Conservation (phyloP, 495 filamentous ascomycete species). For the Lepidopterella palustris region DNA sequence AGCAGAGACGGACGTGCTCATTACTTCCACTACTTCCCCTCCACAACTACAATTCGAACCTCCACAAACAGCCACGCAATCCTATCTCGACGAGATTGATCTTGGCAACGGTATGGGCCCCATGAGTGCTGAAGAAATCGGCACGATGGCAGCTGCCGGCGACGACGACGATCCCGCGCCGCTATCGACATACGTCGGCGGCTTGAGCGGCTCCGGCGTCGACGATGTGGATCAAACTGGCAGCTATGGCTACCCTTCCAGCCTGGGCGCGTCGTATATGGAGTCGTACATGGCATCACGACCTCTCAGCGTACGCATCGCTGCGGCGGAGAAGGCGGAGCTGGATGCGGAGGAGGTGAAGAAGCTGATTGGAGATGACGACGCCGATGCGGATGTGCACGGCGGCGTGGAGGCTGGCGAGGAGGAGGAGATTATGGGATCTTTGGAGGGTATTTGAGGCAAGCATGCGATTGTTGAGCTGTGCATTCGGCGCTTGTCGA, state of each 20-base stretch:
- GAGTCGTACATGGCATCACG: constrained; percentile 25
- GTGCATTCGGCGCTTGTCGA: too few species aligned
- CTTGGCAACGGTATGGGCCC: neutral
- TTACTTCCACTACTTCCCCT: constrained; percentile 3
- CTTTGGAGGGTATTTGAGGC: too few species aligned
- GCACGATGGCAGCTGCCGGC: neutral
- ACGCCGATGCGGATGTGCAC: too few species aligned
- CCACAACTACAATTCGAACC: constrained; percentile 5
- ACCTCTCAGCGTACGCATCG: constrained; percentile 22
- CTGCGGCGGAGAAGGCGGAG: constrained; percentile 22
- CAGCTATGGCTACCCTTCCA: constrained; percentile 20
- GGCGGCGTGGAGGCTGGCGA: too few species aligned
- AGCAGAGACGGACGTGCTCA: constrained; percentile 8
- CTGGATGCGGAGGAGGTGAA: constrained; percentile 17
- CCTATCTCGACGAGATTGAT: constrained; percentile 24
- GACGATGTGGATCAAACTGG: constrained; percentile 24
- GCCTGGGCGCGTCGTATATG: constrained; percentile 24
- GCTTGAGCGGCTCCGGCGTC: constrained; percentile 19
- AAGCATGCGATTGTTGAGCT: too few species aligned
- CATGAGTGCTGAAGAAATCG: constrained; percentile 9
- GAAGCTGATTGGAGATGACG: too few species aligned
- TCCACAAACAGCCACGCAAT: constrained; percentile 39
- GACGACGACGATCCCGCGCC: neutral
- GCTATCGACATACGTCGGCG: constrained; percentile 19
- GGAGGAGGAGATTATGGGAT: too few species aligned